Conservation (phyloP, 148 eudicot species). For the Dianthus caryophyllus region DNA sequence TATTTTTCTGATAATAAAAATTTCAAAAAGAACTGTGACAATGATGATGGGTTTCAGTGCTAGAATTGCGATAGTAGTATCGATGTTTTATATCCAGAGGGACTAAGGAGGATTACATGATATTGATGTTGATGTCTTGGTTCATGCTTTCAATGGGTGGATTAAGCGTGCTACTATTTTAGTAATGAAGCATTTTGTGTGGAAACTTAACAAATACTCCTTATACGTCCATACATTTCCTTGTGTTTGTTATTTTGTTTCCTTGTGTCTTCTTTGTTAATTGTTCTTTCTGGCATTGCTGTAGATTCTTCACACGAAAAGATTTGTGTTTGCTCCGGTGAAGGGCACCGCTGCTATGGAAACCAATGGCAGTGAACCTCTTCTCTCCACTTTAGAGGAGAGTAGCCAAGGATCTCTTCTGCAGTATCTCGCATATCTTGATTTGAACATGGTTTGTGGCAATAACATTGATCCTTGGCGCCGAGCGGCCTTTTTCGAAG, state of each 20-base stretch:
- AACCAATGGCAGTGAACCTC: slow-evolving; percentile 80
- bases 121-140: neutral
- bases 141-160: neutral
- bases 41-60: neutral
- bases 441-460: slow-evolving; percentile 87
- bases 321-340: slow-evolving; percentile 75
- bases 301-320: slow-evolving; percentile 79
- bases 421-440: slow-evolving; percentile 84
- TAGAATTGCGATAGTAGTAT: neutral
- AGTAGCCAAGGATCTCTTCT: slow-evolving; percentile 61
- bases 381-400: slow-evolving; percentile 66
- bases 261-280: neutral
- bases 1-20: neutral
- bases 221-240: neutral
- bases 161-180: neutral
- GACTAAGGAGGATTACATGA: neutral
- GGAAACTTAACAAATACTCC: neutral
- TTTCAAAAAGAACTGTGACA: neutral
- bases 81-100: neutral
- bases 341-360: slow-evolving; percentile 86
- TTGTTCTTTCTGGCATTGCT: slow-evolving; percentile 1
- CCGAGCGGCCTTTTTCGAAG: slow-evolving; percentile 89
- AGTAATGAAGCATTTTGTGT: too few species aligned
- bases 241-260: neutral
- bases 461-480: slow-evolving; percentile 81